A percentile compares a stretch with the other conserved stretches of the same genome.
Conservation (phyloP, 352 stramenopile genomes). For the Blastocystis sp. region DNA sequence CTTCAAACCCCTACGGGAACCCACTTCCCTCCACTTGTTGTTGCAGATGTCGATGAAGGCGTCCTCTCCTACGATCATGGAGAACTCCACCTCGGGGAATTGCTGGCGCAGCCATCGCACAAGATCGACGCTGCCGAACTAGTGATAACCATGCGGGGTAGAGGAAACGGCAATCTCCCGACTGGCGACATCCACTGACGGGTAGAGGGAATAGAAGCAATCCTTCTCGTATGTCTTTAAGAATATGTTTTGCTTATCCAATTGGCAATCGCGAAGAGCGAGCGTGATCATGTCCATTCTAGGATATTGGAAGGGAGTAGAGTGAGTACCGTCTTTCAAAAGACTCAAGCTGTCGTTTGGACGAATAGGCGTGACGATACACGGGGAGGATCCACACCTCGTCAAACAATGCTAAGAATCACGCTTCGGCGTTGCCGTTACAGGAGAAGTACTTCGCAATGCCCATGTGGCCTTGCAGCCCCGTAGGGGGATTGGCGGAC, state of each 20-base stretch:
- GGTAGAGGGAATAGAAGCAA: conserved; percentile 50
- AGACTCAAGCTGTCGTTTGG: conserved; percentile 78
- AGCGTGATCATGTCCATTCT: conserved; percentile 77
- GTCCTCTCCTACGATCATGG: conserved; percentile 80
- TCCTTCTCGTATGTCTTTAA: conserved; percentile 61
- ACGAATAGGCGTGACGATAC: conserved; percentile 82
- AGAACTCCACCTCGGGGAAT: conserved; percentile 76
- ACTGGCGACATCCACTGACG: conserved; percentile 77
- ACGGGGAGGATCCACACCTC: conserved; percentile 82
- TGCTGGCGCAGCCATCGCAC: conserved; percentile 74
- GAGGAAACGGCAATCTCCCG: conserved; percentile 68
- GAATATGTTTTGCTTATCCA: conserved; percentile 35
- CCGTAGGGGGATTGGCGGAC: conserved; percentile 80
- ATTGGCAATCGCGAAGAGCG: conserved; percentile 72
- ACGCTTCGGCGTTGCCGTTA: not conserved
- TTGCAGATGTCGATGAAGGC: conserved; percentile 79
- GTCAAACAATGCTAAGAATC: conserved; percentile 73
- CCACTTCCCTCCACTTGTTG: conserved; percentile 79
- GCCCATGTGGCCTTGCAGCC: conserved; percentile 78
- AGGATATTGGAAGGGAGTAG: not conserved
- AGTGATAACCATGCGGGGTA: conserved; percentile 70
- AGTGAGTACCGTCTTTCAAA: conserved; percentile 75
- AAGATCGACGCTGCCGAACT: conserved; percentile 80
- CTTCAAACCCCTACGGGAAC: not conserved
- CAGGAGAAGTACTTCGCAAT: conserved; percentile 74